These are phyloP conservation scores for Penicillium alfredii DNA, from an alignment of 495 filamentous ascomycete species.

Conservation along the genomic window DNA sequence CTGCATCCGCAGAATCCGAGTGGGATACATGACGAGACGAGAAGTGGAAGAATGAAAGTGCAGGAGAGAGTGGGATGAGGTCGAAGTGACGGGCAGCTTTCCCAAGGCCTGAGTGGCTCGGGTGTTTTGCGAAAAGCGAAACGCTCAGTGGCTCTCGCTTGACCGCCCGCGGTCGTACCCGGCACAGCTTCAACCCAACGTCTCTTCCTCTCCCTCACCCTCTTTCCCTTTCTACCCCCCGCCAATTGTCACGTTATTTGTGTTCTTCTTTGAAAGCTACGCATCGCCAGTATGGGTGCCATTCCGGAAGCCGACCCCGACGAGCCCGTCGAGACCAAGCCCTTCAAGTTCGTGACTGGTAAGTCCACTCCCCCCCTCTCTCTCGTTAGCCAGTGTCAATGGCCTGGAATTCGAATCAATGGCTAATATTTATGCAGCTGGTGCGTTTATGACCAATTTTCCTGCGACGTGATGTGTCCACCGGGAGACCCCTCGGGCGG, in stretches of 20 bases:
- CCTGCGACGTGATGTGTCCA: constrained; percentile 8
- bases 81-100: constrained; percentile 23
- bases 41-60: constrained; percentile 5
- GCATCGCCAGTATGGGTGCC: constrained; percentile 42
- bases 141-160: constrained; percentile 43
- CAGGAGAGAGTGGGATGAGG: constrained; percentile 14
- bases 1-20: constrained; percentile 52
- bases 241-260: constrained; percentile 12
- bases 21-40: constrained; percentile 57
- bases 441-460: constrained; percentile 31
- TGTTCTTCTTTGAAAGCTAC: constrained; percentile 22
- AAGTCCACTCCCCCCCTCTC: constrained; percentile 39
- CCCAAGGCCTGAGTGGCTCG: constrained; percentile 31
- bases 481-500: constrained; percentile 6
- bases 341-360: constrained; percentile 99
- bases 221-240: constrained; percentile 12
- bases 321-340: constrained; percentile 85
- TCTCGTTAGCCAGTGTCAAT: constrained; percentile 18
- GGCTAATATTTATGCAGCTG: constrained; percentile 43
- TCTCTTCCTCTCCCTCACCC: constrained; percentile 21
- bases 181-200: constrained; percentile 36
- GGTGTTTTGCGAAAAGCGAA: constrained; percentile 36
- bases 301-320: constrained; percentile 77
- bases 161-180: constrained; percentile 39
- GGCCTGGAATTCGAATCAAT: constrained; percentile 36